Evolutionary conservation across 164 flowering plant genomes (phyloP).

Genomic region (Protea cynaroides): DNA sequence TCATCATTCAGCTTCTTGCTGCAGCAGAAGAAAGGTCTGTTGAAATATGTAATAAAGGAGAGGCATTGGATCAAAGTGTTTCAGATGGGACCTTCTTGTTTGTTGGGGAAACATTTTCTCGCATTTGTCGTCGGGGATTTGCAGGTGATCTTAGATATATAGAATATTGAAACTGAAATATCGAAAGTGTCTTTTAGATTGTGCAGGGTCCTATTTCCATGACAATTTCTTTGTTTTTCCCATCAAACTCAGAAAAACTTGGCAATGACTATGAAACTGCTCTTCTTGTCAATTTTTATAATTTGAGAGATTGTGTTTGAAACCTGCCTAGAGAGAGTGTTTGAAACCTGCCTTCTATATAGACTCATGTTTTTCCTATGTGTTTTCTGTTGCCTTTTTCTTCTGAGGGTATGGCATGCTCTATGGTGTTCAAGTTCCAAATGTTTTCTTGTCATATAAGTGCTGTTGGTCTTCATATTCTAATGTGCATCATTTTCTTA

Average conservation of each 20-base stretch:
- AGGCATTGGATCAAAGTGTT: conserved; percentile 2
- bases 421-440: background rate
- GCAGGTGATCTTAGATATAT: conserved; percentile 42
- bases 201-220: too few relatives aligned
- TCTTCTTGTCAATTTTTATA: too few relatives aligned
- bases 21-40: conserved; percentile 44
- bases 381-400: background rate
- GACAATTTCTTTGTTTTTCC: too few relatives aligned
- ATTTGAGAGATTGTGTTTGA: background rate
- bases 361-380: background rate
- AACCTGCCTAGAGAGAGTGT: background rate
- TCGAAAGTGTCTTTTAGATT: background rate
- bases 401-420: background rate
- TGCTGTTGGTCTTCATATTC: too few relatives aligned
- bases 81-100: conserved; percentile 41
- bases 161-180: conserved; percentile 1
- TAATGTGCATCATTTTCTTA: too few relatives aligned
- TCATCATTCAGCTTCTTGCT: conserved; percentile 56
- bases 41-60: conserved; percentile 13
- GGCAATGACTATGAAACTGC: too few relatives aligned
- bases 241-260: too few relatives aligned
- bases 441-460: too few relatives aligned
- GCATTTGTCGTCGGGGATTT: conserved; percentile 89
- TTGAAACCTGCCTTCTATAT: background rate
- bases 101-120: conserved; percentile 75